Base-by-base conservation (phyloP, 2,329 filamentous ascomycete genomes). In the Fusarium tjaetaba region DNA sequence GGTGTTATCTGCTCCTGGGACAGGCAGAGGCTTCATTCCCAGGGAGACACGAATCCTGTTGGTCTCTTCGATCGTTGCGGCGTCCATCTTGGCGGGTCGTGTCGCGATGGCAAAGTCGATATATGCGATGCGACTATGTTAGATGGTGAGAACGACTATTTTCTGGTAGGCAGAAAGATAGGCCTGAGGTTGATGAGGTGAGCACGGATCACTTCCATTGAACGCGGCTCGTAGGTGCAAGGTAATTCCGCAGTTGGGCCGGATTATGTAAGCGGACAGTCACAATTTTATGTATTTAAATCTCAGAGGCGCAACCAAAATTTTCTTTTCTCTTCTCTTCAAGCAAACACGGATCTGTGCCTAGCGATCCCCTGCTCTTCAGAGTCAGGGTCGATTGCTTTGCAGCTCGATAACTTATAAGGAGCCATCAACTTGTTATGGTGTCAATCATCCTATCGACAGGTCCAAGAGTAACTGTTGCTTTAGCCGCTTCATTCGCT, bases 371-470 rank as follows among this genome's bases (percentile, higher is more conserved):
- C 83, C 89, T 92, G 85, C 88, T 77, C 76, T 72, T 70, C 60
- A 71, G 66, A 76, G 81, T 88, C 87, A 89, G 91, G 85, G 94
- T 96, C 84, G 93, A 95, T 88, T 89, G 85, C 89, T 93, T 90
- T 81, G 90, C 93, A 96, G 91, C 90, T 96, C 93, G 93, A 94
- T 94, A 90, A 89, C 85, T 80, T 72, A 53, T 81, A 94, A 91
- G 93, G 93, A 95, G 92, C 91, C 92, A 94, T 91, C 89, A 84
- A 83, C 82, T 82, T 84, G 81, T 80, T 84, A 91, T 94, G 93
- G 90, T 95, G 92, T 93, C 88, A 91, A 93, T 94, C 84, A 87
- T 95, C 93, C 92, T 91, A 94, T 95, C 93, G 94, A 97, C 95
- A 96, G 93, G 91, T 96, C 92, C 94, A 83, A 97, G 92, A 97